Evolutionary conservation across 2,329 filamentous ascomycete genomes (phyloP).

Genomic region (Hypoxylon sp.): DNA sequence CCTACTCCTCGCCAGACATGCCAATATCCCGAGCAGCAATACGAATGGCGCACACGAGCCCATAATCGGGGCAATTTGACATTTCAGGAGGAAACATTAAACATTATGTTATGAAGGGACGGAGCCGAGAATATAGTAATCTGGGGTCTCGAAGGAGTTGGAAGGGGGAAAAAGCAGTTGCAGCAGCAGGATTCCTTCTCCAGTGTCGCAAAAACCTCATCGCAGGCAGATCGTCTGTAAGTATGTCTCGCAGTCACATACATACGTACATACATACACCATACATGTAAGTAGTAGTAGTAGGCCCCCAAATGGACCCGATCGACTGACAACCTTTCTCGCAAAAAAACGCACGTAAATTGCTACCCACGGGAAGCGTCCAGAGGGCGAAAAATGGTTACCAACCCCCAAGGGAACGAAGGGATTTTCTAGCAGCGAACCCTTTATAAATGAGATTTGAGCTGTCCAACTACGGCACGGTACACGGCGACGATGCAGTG

Average conservation of each 20-base stretch:
- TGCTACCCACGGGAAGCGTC: slow-evolving; percentile 20
- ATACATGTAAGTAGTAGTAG: no score
- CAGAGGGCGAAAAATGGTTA: slow-evolving; percentile 12
- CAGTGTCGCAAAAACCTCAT: slow-evolving; percentile 14
- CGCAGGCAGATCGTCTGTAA: slow-evolving; percentile 13
- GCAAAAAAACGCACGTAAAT: no score
- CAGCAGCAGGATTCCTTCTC: slow-evolving; percentile 27
- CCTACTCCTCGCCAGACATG: slow-evolving; percentile 34
- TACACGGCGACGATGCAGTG: slow-evolving; percentile 28
- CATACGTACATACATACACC: neutral
- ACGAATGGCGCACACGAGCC: slow-evolving; percentile 40
- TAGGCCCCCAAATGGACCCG: neutral
- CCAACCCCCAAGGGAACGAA: slow-evolving; percentile 14
- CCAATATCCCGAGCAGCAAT: slow-evolving; percentile 43
- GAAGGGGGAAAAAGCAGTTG: slow-evolving; percentile 5
- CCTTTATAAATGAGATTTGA: slow-evolving; percentile 24
- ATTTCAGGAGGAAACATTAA: slow-evolving; percentile 38
- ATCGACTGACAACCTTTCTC: slow-evolving; percentile 16
- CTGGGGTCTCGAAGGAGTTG: slow-evolving; percentile 26
- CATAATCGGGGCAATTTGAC: slow-evolving; percentile 43
- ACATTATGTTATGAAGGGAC: slow-evolving; percentile 35
- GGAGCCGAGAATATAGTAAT: slow-evolving; percentile 24
- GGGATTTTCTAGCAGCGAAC: no score
- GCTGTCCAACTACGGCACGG: slow-evolving; percentile 21
- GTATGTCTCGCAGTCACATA: slow-evolving; percentile 17